phyloP scores from a whole-genome alignment of 352 stramenopile genomes.

The Hyaloperonospora arabidopsidis region DNA sequence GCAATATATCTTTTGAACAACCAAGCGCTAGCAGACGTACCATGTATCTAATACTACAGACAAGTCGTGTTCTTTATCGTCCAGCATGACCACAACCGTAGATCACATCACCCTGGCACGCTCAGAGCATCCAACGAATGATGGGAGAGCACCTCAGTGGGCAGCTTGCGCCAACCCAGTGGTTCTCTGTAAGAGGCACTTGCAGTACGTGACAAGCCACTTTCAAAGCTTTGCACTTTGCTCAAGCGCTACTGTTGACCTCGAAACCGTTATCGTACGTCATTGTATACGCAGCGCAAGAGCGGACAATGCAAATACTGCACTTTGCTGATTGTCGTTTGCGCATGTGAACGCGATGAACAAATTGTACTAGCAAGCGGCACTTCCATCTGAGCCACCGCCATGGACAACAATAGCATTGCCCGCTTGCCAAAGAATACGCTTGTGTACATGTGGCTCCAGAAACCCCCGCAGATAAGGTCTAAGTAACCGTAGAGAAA shows the following conservation, averaged over 20 bases:
- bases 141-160: constrained; percentile 46
- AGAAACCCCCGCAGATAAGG: constrained; percentile 54
- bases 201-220: constrained; percentile 41
- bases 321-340: constrained; percentile 59
- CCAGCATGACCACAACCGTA: constrained; percentile 52
- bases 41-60: constrained; percentile 58
- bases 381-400: no score
- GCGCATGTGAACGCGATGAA: constrained; percentile 64
- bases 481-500: constrained; percentile 60
- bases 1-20: constrained; percentile 43
- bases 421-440: constrained; percentile 64
- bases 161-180: constrained; percentile 62
- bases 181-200: constrained; percentile 35
- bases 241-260: constrained; percentile 35
- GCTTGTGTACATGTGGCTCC: constrained; percentile 55
- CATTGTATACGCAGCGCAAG: constrained; percentile 49
- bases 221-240: constrained; percentile 57
- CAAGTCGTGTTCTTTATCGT: constrained; percentile 51
- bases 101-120: constrained; percentile 9
- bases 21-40: constrained; percentile 48
- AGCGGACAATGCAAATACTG: constrained; percentile 51
- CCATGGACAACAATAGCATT: constrained; percentile 21
- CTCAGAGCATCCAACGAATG: constrained; percentile 9
- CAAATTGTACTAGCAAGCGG: constrained; percentile 47
- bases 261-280: constrained; percentile 24